Percentiles rank a stretch among this genome's conserved stretches.
These are phyloP conservation scores for Euryodendron excelsum DNA, from an alignment of 148 eudicot species.

Conservation along the genomic window DNA sequence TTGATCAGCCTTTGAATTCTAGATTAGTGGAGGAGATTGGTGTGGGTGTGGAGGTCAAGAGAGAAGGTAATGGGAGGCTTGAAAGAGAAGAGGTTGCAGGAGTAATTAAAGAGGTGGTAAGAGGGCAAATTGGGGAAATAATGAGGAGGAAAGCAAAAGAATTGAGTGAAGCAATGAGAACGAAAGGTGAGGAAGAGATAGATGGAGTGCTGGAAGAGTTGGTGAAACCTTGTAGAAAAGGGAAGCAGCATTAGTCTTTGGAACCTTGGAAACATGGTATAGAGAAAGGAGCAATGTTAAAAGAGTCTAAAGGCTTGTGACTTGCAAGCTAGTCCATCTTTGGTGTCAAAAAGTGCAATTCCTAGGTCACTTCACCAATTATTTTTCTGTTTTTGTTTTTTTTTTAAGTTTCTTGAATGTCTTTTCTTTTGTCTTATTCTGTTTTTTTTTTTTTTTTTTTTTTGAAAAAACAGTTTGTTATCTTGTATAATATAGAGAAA, in stretches of 20 bases:
- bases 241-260: not conserved
- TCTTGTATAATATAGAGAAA: too few relatives aligned
- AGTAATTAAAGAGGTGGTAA: slow-evolving; percentile 16
- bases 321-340: too few relatives aligned
- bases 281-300: too few relatives aligned
- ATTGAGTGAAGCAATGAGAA: slow-evolving; percentile 1
- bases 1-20: slow-evolving; percentile 35
- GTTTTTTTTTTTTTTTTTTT: too few relatives aligned
- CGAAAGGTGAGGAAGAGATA: slow-evolving; percentile 13
- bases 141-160: slow-evolving; percentile 20
- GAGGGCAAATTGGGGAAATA: slow-evolving; percentile 9
- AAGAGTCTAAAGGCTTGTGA: too few relatives aligned
- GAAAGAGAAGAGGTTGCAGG: slow-evolving; percentile 13
- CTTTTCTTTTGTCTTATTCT: too few relatives aligned
- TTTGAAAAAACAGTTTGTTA: too few relatives aligned
- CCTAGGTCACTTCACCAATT: too few relatives aligned
- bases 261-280: too few relatives aligned
- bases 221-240: not conserved
- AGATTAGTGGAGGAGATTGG: slow-evolving; percentile 27
- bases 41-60: slow-evolving; percentile 20
- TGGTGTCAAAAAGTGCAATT: too few relatives aligned
- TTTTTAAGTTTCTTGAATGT: too few relatives aligned
- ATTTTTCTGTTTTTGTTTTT: too few relatives aligned
- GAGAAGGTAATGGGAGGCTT: slow-evolving; percentile 19
- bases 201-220: slow-evolving; percentile 6